Conservation (phyloP, 164 flowering plant genomes). For the Pachysandra terminalis region DNA sequence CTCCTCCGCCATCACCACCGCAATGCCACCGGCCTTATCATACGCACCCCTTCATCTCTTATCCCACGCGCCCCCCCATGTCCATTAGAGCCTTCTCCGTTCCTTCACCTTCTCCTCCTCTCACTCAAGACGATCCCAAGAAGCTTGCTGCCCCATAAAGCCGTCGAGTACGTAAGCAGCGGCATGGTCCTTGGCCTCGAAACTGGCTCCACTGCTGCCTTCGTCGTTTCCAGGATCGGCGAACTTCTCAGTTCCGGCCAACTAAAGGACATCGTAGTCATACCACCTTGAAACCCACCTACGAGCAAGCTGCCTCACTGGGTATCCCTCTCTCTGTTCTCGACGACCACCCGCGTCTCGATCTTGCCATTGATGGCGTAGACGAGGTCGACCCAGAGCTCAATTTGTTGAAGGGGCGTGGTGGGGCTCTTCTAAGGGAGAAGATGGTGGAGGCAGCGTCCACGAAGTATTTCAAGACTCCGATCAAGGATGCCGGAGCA, state of each 20-base stretch:
- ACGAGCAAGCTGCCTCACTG: constrained; percentile 57
- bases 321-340: too few relatives aligned
- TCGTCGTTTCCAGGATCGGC: too few relatives aligned
- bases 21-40: constrained; percentile 21
- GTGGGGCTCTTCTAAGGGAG: constrained; percentile 53
- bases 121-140: too few relatives aligned
- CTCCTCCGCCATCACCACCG: constrained; percentile 22
- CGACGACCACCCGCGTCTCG: too few relatives aligned
- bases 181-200: too few relatives aligned
- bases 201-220: too few relatives aligned
- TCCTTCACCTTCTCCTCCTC: constrained; percentile 30
- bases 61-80: not conserved
- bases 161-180: constrained; percentile 66
- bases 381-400: too few relatives aligned
- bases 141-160: constrained; percentile 83
- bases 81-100: constrained; percentile 44
- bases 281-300: constrained; percentile 52
- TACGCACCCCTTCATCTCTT: constrained; percentile 21
- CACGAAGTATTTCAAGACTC: constrained; percentile 25
- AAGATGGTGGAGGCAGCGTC: constrained; percentile 66
- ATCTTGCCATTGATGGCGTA: too few relatives aligned
- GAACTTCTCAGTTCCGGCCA: constrained; percentile 45
- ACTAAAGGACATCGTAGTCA: constrained; percentile 44
- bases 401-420: constrained; percentile 58
- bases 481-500: too few relatives aligned